Percentiles rank a stretch among this genome's conserved stretches.
These are phyloP conservation scores for Chaetomium cochliodes DNA, from an alignment of 495 filamentous ascomycete species.

Conservation along the genomic window DNA sequence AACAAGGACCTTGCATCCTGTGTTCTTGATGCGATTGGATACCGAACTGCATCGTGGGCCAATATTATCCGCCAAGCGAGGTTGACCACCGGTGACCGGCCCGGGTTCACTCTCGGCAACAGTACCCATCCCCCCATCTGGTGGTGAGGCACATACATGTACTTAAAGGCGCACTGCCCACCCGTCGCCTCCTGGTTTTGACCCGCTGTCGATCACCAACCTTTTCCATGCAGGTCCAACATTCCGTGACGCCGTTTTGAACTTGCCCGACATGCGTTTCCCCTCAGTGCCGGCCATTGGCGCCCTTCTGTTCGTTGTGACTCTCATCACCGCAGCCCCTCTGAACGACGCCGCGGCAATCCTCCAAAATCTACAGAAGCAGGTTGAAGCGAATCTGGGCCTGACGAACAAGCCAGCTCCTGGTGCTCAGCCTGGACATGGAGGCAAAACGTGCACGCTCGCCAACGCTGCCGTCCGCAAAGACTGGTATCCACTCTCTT, in stretches of 20 bases:
- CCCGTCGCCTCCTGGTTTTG: too few relatives aligned
- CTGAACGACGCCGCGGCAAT: neutral
- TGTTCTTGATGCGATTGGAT: too few relatives aligned
- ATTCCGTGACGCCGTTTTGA: neutral
- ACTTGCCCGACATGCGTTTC: constrained; percentile 5
- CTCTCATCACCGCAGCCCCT: constrained; percentile 1
- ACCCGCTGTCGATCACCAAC: too few relatives aligned
- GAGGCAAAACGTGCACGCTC: constrained; percentile 1
- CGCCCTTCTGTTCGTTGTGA: neutral
- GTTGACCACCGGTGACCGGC: too few relatives aligned
- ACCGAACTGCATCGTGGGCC: too few relatives aligned
- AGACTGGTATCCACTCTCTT: neutral
- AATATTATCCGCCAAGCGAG: too few relatives aligned
- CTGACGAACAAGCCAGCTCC: neutral
- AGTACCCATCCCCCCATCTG: too few relatives aligned
- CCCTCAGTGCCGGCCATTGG: neutral
- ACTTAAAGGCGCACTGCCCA: too few relatives aligned
- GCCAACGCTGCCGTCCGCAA: constrained; percentile 5
- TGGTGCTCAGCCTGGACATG: neutral
- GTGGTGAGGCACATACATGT: too few relatives aligned
- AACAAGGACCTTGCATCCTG: too few relatives aligned
- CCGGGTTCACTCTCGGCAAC: too few relatives aligned
- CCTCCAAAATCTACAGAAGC: neutral
- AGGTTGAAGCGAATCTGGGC: neutral
- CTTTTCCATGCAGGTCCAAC: too few relatives aligned